Conservation (phyloP, 768 basidiomycete genomes). For the Tephrocybe sp. region DNA sequence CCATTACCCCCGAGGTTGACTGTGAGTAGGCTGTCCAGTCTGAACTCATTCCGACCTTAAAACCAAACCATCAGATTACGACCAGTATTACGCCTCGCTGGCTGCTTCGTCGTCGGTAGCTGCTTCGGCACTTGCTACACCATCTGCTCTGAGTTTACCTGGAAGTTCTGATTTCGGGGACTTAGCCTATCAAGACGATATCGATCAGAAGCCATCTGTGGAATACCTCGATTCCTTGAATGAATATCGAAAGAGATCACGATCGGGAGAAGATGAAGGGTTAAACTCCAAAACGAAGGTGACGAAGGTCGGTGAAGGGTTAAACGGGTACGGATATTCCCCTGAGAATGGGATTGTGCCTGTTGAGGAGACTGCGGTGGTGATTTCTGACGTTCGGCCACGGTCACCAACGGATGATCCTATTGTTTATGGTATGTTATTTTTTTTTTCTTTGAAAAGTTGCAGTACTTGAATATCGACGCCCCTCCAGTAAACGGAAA, state of each 20-base stretch:
- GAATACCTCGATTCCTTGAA: conserved; percentile 71
- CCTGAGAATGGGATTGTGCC: conserved; percentile 21
- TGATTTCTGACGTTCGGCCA: conserved; percentile 19
- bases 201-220: conserved; percentile 66
- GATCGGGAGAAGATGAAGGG: conserved; percentile 63
- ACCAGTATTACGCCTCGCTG: conserved; percentile 80
- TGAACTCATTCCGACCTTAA: background rate
- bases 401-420: conserved; percentile 50
- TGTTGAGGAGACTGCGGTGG: conserved; percentile 24
- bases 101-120: conserved; percentile 57
- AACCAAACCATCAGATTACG: conserved; percentile 53
- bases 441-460: background rate
- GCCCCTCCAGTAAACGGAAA: conserved; percentile 65
- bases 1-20: conserved; percentile 57
- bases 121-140: conserved; percentile 62
- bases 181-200: conserved; percentile 57
- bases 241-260: conserved; percentile 72
- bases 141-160: conserved; percentile 48
- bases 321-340: conserved; percentile 23
- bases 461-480: background rate
- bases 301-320: conserved; percentile 39
- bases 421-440: conserved; percentile 60
- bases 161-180: conserved; percentile 52
- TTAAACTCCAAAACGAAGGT: conserved; percentile 34
- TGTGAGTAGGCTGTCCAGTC: conserved; percentile 44